Evolutionary conservation across 2,329 filamentous ascomycete species (phyloP).

Genomic region (Penicillium sp.): DNA sequence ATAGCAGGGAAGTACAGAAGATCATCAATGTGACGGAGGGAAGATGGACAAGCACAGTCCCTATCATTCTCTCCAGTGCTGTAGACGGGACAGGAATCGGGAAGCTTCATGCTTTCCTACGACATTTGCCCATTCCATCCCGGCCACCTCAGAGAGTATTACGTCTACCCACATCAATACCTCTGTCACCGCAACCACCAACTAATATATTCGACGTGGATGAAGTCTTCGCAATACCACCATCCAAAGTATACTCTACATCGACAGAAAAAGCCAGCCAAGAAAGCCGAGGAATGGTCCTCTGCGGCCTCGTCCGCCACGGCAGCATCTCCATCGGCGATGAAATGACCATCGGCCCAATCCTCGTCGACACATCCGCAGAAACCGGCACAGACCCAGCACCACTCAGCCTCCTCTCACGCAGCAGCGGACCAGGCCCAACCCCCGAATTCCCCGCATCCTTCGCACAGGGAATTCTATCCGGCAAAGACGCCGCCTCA

Average conservation of each 20-base stretch:
- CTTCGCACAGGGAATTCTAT: slow-evolving; percentile 24
- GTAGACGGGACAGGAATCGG: slow-evolving; percentile 78
- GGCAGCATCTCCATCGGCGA: slow-evolving; percentile 74
- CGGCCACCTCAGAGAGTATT: slow-evolving; percentile 23
- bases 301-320: slow-evolving; percentile 78
- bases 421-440: slow-evolving; percentile 28
- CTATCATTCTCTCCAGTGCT: slow-evolving; percentile 81
- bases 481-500: slow-evolving; percentile 46
- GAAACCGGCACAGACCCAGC: slow-evolving; percentile 45
- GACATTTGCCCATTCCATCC: slow-evolving; percentile 64
- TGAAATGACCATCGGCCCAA: slow-evolving; percentile 71
- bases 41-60: slow-evolving; percentile 54
- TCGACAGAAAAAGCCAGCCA: slow-evolving; percentile 38
- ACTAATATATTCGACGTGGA: slow-evolving; percentile 78
- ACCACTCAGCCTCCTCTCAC: slow-evolving; percentile 20
- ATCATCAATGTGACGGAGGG: slow-evolving; percentile 43
- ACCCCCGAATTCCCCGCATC: slow-evolving; percentile 34
- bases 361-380: slow-evolving; percentile 45
- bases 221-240: slow-evolving; percentile 73
- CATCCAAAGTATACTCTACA: slow-evolving; percentile 50
- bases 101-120: slow-evolving; percentile 73
- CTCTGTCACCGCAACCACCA: slow-evolving; percentile 45
- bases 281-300: slow-evolving; percentile 59
- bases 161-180: slow-evolving; percentile 11
- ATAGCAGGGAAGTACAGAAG: slow-evolving; percentile 54